phyloP scores from a whole-genome alignment of 1,284 basidiomycete genomes.

The Trametes versicolor region DNA sequence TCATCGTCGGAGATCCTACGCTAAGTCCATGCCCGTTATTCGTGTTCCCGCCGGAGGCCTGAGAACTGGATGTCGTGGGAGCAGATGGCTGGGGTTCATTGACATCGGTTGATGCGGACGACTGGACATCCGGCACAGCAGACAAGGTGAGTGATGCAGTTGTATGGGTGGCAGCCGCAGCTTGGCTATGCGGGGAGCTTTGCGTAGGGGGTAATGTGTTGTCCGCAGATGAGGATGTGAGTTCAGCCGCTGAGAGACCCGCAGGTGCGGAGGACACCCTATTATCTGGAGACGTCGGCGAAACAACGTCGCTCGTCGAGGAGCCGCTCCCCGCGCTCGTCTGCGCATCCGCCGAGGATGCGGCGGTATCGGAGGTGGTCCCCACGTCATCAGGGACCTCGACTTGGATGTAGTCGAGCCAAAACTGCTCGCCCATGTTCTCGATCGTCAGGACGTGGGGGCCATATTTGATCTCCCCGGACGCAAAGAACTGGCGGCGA shows the following conservation, averaged over 20 bases:
- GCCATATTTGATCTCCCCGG: not conserved
- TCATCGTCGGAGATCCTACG: not conserved
- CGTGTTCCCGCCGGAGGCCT: not conserved
- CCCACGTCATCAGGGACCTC: not conserved
- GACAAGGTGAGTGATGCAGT: not conserved
- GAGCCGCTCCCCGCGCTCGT: not conserved
- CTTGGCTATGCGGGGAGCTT: too few relatives aligned
- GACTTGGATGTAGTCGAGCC: constrained; percentile 4
- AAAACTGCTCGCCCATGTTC: constrained; percentile 10
- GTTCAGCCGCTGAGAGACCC: too few relatives aligned
- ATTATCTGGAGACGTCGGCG: too few relatives aligned
- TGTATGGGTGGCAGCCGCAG: too few relatives aligned
- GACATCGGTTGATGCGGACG: not conserved
- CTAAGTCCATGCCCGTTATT: not conserved
- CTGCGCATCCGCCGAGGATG: not conserved
- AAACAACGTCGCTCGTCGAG: not conserved
- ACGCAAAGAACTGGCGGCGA: constrained; percentile 3
- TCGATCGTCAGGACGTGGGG: constrained; percentile 2
- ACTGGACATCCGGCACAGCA: not conserved
- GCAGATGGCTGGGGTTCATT: not conserved
- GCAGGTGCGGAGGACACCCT: too few relatives aligned
- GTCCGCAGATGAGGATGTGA: too few relatives aligned
- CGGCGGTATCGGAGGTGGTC: not conserved
- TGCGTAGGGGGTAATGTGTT: too few relatives aligned
- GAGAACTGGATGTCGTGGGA: not conserved